Evolutionary conservation across 495 filamentous ascomycete species (phyloP).

Genomic region (Hypoxylon lenormandii): DNA sequence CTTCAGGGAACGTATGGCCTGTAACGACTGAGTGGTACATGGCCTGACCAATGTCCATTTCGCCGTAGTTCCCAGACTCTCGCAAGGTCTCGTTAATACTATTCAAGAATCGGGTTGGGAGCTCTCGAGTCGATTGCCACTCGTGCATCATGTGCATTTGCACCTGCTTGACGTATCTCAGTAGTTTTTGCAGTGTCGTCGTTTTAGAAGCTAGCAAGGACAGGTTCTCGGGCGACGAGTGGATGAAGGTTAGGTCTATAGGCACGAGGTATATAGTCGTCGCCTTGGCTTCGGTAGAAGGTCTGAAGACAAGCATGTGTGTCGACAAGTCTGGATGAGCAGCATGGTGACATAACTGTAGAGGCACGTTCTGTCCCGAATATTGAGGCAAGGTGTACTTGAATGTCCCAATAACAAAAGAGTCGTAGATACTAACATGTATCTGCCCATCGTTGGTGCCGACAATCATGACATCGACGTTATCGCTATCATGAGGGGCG

Average conservation of each 20-base stretch:
- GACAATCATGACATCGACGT: slow-evolving; percentile 83
- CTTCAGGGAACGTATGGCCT: slow-evolving; percentile 77
- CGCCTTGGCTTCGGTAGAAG: slow-evolving; percentile 41
- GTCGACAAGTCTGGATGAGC: slow-evolving; percentile 80
- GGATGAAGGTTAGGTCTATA: slow-evolving; percentile 83
- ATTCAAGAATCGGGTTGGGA: slow-evolving; percentile 78
- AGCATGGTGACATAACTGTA: slow-evolving; percentile 69
- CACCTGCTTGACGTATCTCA: slow-evolving; percentile 82
- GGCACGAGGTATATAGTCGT: slow-evolving; percentile 73
- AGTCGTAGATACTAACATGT: slow-evolving; percentile 88
- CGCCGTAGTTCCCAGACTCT: slow-evolving; percentile 41
- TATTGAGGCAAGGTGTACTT: slow-evolving; percentile 52
- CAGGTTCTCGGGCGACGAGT: slow-evolving; percentile 80
- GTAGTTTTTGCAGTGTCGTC: slow-evolving; percentile 84
- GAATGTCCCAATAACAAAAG: slow-evolving; percentile 82
- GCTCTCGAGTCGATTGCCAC: slow-evolving; percentile 83
- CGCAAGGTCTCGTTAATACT: slow-evolving; percentile 76
- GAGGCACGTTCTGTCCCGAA: slow-evolving; percentile 27
- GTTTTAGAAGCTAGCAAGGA: slow-evolving; percentile 86
- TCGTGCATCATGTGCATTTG: slow-evolving; percentile 79
- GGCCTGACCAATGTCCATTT: slow-evolving; percentile 74
- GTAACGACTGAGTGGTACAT: slow-evolving; percentile 88
- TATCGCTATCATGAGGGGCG: slow-evolving; percentile 70
- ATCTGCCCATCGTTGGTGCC: slow-evolving; percentile 83
- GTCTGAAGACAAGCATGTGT: slow-evolving; percentile 75